Conservation (phyloP, 164 flowering plant species). For the Protea cynaroides region DNA sequence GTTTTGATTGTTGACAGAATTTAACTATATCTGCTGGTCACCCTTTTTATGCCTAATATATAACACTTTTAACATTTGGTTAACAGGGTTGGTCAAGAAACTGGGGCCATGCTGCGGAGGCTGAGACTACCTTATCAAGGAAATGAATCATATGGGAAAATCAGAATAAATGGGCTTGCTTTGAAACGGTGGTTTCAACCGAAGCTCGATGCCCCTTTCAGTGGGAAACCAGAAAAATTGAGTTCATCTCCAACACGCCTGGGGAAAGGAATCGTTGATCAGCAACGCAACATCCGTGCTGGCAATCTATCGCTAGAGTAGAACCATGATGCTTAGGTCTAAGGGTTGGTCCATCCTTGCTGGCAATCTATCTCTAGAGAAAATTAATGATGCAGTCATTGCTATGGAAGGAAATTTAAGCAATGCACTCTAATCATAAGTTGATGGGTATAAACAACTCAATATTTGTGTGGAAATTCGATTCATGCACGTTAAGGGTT, state of each 20-base stretch:
- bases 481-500: no score
- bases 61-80: background rate
- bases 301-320: constrained; percentile 56
- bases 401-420: no score
- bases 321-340: background rate
- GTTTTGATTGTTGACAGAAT: background rate
- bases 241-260: constrained; percentile 33
- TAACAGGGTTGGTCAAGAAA: constrained; percentile 66
- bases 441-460: no score
- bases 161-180: constrained; percentile 63
- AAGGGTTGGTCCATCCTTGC: no score
- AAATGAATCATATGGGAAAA: constrained; percentile 72
- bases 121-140: constrained; percentile 67
- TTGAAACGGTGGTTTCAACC: constrained; percentile 82
- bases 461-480: no score
- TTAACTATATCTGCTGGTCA: background rate
- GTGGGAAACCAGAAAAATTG: constrained; percentile 42
- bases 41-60: no score
- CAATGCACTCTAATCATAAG: no score
- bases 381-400: background rate
- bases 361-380: constrained; percentile 42
- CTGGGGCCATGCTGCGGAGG: constrained; percentile 73
- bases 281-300: constrained; percentile 70
- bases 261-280: constrained; percentile 57
- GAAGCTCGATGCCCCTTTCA: constrained; percentile 44